A percentile compares a stretch with the other conserved stretches of the same genome.
Conservation (phyloP, 805 yeast species). For the Wickerhamiella sorbophila region DNA sequence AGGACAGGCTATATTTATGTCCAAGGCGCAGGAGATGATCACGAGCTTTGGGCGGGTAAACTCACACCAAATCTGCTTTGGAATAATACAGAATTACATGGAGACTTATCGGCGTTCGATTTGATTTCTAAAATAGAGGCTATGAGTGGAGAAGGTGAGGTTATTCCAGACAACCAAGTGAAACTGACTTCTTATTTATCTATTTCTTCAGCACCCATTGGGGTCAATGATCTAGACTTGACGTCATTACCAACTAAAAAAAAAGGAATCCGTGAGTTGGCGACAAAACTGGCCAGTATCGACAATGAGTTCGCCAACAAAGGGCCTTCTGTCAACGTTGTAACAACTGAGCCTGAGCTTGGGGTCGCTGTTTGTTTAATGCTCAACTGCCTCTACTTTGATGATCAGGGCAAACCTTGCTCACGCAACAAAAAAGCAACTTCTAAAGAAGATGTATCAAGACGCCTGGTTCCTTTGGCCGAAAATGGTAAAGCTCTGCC, state of each 20-base stretch:
- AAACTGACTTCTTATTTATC: constrained; percentile 4
- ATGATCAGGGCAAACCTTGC: constrained; percentile 29
- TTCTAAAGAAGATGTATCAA: constrained; percentile 40
- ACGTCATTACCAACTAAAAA: constrained; percentile 29
- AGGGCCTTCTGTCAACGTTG: constrained; percentile 25
- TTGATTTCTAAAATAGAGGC: constrained; percentile 10
- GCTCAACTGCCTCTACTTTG: constrained; percentile 35
- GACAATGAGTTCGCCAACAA: constrained; percentile 19
- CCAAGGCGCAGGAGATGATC: constrained; percentile 93
- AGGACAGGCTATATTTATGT: constrained; percentile 45
- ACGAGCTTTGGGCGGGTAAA: constrained; percentile 64
- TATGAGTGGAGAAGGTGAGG: constrained; percentile 2
- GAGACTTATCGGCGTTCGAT: constrained; percentile 24
- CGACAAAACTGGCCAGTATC: constrained; percentile 35
- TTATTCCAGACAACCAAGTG: not conserved
- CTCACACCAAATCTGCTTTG: constrained; percentile 46
- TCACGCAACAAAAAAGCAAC: constrained; percentile 15
- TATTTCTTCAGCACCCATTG: not conserved
- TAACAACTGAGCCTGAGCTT: constrained; percentile 58
- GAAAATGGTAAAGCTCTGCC: constrained; percentile 48
- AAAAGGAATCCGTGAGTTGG: constrained; percentile 49
- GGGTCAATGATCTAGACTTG: not conserved
- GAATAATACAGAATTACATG: constrained; percentile 29
- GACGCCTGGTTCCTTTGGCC: constrained; percentile 39
- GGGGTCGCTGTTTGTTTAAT: constrained; percentile 46